Evolutionary conservation across 441 rosid species (phyloP), one percentile per base, ranked within the genome.

Genomic region (Erodium texanum): DNA sequence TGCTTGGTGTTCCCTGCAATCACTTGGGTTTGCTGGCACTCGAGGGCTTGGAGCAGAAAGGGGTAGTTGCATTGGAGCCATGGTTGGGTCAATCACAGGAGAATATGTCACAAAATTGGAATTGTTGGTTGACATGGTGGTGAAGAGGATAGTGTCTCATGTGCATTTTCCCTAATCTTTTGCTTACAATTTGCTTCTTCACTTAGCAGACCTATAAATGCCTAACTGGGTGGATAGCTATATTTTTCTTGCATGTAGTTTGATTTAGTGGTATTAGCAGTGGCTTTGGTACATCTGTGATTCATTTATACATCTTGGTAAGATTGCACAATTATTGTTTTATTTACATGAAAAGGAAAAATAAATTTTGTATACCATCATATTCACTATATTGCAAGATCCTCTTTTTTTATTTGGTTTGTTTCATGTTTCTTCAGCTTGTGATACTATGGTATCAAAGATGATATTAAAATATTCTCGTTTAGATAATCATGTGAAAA

Each of bases 31-130:
- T 67, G 77, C 65, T 77, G 75, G 75, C 76, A 71, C 68, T 78
- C 15, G 76, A 78, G 81, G 83, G 79, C 78, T 78, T 83, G 84
- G 79, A 71, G 78, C 76, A 75, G 77, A 79, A 78, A 81, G 76
- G 76, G 75, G 9, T n/a, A n/a, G n/a, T n/a, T n/a, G 72, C 18
- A 64, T 24, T 9, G 71, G 78, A 71, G 78, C 70, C 66, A 69
- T 73, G 36, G 32, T 71, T 69, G 71, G 80, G 78, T 62, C 71
- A 76, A 70, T 76, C 66, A 70, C 50, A 27, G 70, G 75, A 68
- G 52, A 24, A 24, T 54, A 22, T 67, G 41, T 71, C 62, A 52
- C n/a, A 54, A 59, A n/a, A 58, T 56, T 70, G 62, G 68, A 70
- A 66, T 68, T 73, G 65, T 70, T 66, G 70, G 68, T 75, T 75